Conservation (phyloP, 352 stramenopile genomes). For the Globisporangium rhizosaccharum region DNA sequence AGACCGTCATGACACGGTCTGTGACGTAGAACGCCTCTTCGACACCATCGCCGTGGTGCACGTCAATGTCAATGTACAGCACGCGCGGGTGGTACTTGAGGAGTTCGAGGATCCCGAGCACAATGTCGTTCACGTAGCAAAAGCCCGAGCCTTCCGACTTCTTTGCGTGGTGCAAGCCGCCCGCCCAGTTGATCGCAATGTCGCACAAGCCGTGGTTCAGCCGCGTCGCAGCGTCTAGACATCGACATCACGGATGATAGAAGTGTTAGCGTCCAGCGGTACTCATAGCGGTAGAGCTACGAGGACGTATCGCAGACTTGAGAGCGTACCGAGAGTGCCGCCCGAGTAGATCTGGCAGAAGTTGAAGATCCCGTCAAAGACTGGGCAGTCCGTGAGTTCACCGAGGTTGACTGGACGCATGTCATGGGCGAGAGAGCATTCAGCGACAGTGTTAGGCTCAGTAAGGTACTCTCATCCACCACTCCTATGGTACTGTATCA, state of each 20-base stretch:
- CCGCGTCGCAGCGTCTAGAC: constrained; percentile 92
- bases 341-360: constrained; percentile 98
- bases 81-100: constrained; percentile 97
- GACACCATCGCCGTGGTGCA: constrained; percentile 98
- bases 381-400: constrained; percentile 96
- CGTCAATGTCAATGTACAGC: constrained; percentile 99
- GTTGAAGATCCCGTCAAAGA: constrained; percentile 99
- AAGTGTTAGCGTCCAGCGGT: background rate
- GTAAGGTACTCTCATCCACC: background rate
- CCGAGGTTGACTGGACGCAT: constrained; percentile 89
- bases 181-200: constrained; percentile 99
- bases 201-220: constrained; percentile 95
- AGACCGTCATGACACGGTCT: constrained; percentile 97
- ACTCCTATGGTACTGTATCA: no score
- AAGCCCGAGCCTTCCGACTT: constrained; percentile 98
- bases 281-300: background rate
- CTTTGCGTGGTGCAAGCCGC: constrained; percentile 98
- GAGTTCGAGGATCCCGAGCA: constrained; percentile 97
- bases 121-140: constrained; percentile 99
- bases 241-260: background rate
- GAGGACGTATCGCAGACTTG: background rate
- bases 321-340: constrained; percentile 81
- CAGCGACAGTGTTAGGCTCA: background rate
- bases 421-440: background rate
- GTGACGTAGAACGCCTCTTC: constrained; percentile 99